Evolutionary conservation across 1,139 yeast species (phyloP), one percentile per base, ranked within the genome.

Genomic region (Oligophagozyma castellii): DNA sequence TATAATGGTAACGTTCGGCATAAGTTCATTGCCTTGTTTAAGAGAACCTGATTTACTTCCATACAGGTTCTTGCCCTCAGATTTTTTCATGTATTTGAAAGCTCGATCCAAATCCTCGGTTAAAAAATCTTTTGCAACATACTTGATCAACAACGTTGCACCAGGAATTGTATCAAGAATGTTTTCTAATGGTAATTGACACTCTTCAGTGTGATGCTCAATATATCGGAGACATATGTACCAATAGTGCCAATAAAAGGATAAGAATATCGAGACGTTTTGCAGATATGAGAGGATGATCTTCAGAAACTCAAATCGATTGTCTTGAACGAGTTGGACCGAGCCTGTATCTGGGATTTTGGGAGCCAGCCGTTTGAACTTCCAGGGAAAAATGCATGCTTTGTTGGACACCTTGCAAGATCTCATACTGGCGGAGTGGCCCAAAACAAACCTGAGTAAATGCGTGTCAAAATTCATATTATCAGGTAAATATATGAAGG

Each of bases 221-320:
- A 26, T n/a, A 33, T 27, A 35, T 8, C 34, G 30, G 18, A 43
- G 22, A 14, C 39, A 31, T 12, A 49, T 47, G 27, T 35, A 37
- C 54, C 55, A 50, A 33, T 46, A 49, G 32, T 51, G 52, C 47
- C 49, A 51, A 28, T 48, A 45, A 31, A 51, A 51, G 11, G 50
- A 40, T 25, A 37, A 29, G 23, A 48, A 47, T 7, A 44, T 36
- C 5, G 39, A 33, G 30, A 45, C 47, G 29, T 49, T 46, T 22
- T 44, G 42, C 32, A 51, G 32, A 23, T 51, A 50, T 5, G 55
- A 50, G n/a, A 46, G 39, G 16, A 50, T 38, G 14, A 51, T 42
- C 23, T 41, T 46, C 29, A 20, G 23, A 18, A 18, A 18, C 20
- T 7, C 10, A 10, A 10, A 18, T 18, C 10, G 8, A 18, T n/a